Evolutionary conservation across 2,329 filamentous ascomycete species (phyloP).

Genomic region (Nigrograna mackinnonii): DNA sequence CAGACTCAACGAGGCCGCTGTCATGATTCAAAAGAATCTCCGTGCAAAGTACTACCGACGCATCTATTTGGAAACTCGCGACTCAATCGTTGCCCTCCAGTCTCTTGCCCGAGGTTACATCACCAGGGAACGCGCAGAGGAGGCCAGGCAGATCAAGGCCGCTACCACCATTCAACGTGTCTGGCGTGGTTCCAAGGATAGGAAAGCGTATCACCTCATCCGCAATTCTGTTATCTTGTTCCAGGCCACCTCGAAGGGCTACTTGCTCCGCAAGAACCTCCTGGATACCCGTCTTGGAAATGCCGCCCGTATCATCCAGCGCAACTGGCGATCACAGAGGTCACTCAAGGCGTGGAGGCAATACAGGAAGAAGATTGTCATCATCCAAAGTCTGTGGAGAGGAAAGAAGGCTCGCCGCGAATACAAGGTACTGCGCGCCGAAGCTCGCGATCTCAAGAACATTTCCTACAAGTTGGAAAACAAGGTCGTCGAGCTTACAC

Average conservation of each 20-base stretch:
- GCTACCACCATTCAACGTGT: constrained; percentile 94
- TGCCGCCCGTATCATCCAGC: constrained; percentile 86
- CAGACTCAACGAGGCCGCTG: constrained; percentile 88
- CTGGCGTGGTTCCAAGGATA: constrained; percentile 90
- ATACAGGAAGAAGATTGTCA: constrained; percentile 85
- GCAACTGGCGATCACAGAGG: constrained; percentile 81
- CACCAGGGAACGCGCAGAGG: constrained; percentile 76
- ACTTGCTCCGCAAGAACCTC: constrained; percentile 85
- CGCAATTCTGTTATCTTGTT: constrained; percentile 84
- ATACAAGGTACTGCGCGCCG: constrained; percentile 91
- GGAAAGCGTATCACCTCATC: constrained; percentile 77
- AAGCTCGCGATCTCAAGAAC: constrained; percentile 97
- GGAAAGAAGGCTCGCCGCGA: constrained; percentile 77
- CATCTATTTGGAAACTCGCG: constrained; percentile 84
- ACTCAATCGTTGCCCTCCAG: constrained; percentile 80
- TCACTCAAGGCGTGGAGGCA: constrained; percentile 82
- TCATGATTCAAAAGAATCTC: constrained; percentile 99
- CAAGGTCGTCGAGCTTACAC: constrained; percentile 98
- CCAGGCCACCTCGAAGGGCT: constrained; percentile 90
- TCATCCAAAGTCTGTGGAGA: constrained; percentile 92
- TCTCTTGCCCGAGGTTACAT: constrained; percentile 76
- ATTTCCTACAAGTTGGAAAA: constrained; percentile 99
- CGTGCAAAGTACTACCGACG: constrained; percentile 93
- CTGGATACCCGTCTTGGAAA: constrained; percentile 93
- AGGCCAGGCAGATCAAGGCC: constrained; percentile 80